Conservation (phyloP, 805 yeast genomes). For the Ogataea paradorogensis region DNA sequence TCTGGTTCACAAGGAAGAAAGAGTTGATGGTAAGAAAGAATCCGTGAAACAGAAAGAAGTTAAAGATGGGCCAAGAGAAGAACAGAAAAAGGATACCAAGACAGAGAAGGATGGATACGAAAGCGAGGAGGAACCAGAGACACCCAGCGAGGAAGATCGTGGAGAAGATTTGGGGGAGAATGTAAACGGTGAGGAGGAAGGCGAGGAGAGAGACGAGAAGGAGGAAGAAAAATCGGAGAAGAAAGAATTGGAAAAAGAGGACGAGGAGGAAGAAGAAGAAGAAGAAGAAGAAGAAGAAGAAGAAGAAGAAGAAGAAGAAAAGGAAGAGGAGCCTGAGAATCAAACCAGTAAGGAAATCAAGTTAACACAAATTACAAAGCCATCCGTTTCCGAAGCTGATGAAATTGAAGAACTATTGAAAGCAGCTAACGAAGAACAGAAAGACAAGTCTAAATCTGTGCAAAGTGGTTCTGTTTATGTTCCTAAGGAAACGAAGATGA, state of each 20-base stretch:
- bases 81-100: neutral
- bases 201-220: too few relatives aligned
- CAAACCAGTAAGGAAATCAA: slow-evolving; percentile 6
- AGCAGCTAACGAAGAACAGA: slow-evolving; percentile 28
- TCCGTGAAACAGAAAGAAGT: neutral
- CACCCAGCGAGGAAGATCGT: slow-evolving; percentile 3
- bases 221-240: too few relatives aligned
- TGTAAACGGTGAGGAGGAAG: neutral
- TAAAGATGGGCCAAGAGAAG: neutral
- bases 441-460: slow-evolving; percentile 3
- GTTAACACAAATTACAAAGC: neutral
- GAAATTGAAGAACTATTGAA: slow-evolving; percentile 28
- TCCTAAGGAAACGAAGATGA: slow-evolving; percentile 33
- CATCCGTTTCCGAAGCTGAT: slow-evolving; percentile 8
- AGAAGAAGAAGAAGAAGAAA: neutral
- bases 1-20: slow-evolving; percentile 1
- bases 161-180: slow-evolving; percentile 20
- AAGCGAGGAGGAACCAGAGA: slow-evolving; percentile 1
- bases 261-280: neutral
- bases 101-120: neutral
- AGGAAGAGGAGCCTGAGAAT: too few relatives aligned
- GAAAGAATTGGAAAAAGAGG: neutral
- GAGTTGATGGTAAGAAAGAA: slow-evolving; percentile 5
- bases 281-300: slow-evolving; percentile 11
- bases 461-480: slow-evolving; percentile 30